Percentiles rank a stretch among this genome's conserved stretches.
These are phyloP conservation scores for Aphanomyces cochlioides DNA, from an alignment of 352 stramenopile genomes.

Conservation along the genomic window DNA sequence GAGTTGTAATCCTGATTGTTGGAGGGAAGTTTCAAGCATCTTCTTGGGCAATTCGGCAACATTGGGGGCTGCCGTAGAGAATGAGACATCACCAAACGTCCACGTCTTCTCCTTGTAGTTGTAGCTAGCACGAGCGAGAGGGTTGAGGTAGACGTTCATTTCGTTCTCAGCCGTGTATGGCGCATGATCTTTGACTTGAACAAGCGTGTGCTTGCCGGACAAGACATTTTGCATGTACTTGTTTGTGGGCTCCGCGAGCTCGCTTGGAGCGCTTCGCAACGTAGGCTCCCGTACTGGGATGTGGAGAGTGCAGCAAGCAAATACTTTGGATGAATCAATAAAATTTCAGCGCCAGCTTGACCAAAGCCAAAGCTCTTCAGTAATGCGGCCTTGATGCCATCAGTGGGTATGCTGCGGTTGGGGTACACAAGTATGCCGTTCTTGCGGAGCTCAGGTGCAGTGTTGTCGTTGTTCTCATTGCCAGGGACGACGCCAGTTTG, in stretches of 20 bases:
- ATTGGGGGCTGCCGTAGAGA: background rate
- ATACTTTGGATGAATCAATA: conserved; percentile 65
- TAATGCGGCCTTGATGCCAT: conserved; percentile 67
- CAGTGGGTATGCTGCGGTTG: conserved; percentile 73
- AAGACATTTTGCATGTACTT: conserved; percentile 63
- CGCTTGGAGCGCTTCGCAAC: conserved; percentile 50
- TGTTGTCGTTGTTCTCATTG: conserved; percentile 83
- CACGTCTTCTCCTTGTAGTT: conserved; percentile 57
- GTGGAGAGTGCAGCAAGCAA: conserved; percentile 51
- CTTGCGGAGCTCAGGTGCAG: conserved; percentile 56
- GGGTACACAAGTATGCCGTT: conserved; percentile 76
- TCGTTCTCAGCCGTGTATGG: conserved; percentile 74
- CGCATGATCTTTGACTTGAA: conserved; percentile 74
- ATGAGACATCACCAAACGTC: conserved; percentile 48
- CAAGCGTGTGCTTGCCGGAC: conserved; percentile 60
- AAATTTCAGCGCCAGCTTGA: conserved; percentile 62
- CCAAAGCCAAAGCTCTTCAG: conserved; percentile 84
- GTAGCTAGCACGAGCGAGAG: conserved; percentile 65
- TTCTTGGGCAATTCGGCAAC: background rate
- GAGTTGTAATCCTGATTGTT: background rate
- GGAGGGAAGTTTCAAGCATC: background rate
- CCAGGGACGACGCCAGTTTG: conserved; percentile 70
- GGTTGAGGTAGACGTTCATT: conserved; percentile 41
- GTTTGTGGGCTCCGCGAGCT: conserved; percentile 58
- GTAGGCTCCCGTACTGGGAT: conserved; percentile 55